Percentiles rank a stretch among this genome's conserved stretches.
Conservation (phyloP, 2,329 filamentous ascomycete species). For the Colletotrichum musicola region DNA sequence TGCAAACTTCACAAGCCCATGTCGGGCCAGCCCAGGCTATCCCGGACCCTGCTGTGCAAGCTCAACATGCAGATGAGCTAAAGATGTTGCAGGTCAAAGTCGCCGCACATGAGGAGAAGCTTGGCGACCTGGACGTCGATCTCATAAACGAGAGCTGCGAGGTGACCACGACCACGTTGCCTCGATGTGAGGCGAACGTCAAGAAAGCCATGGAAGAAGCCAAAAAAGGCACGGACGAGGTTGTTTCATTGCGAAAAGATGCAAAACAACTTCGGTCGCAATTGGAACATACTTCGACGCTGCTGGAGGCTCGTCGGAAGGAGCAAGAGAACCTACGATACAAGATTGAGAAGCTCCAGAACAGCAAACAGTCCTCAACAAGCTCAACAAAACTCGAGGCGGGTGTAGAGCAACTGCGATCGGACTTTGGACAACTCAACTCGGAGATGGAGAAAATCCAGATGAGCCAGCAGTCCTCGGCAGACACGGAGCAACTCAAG, state of each 20-base stretch:
- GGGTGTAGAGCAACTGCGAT: background rate
- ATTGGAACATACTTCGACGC: background rate
- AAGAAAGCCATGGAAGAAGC: background rate
- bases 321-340: too few species aligned
- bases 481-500: background rate
- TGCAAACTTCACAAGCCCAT: background rate
- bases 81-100: background rate
- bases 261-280: background rate
- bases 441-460: background rate
- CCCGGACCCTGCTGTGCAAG: background rate
- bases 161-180: conserved; percentile 17
- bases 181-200: conserved; percentile 11
- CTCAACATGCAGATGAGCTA: conserved; percentile 6
- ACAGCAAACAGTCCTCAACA: too few species aligned
- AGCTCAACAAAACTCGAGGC: too few species aligned
- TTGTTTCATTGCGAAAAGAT: conserved; percentile 4
- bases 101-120: conserved; percentile 11
- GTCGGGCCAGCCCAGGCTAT: background rate
- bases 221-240: too few species aligned
- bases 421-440: background rate
- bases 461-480: background rate
- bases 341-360: too few species aligned
- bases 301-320: too few species aligned
- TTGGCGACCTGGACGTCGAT: conserved; percentile 31
- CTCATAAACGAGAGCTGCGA: conserved; percentile 24